Percentiles rank a stretch among this genome's conserved stretches.
Conservation (phyloP, 2,329 filamentous ascomycete species). For the Exophiala oligosperma region DNA sequence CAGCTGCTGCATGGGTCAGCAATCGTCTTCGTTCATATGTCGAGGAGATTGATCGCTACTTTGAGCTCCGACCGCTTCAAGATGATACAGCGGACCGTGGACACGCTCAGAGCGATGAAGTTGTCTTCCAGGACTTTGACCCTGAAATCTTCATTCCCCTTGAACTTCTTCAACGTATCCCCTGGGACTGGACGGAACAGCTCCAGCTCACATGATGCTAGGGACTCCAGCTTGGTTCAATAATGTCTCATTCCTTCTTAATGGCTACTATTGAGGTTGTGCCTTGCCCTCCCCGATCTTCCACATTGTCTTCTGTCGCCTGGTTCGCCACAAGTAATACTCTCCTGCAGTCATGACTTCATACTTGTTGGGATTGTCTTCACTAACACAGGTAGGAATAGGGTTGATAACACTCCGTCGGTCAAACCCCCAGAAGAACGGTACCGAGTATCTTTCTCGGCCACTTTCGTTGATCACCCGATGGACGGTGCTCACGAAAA, state of each 20-base stretch:
- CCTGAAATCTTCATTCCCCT: conserved; percentile 6
- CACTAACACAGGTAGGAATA: conserved; percentile 32
- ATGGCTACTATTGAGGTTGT: not conserved
- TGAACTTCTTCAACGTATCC: conserved; percentile 7
- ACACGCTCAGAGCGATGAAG: not conserved
- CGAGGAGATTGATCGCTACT: conserved; percentile 12
- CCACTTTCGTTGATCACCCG: conserved; percentile 41
- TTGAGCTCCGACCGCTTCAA: not conserved
- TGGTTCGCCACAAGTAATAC: conserved; percentile 29
- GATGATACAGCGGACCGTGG: not conserved
- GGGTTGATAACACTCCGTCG: conserved; percentile 27
- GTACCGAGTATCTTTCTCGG: conserved; percentile 40
- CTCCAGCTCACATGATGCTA: not conserved
- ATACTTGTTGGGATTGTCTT: conserved; percentile 35
- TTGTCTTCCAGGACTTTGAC: not conserved
- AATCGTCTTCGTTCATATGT: conserved; percentile 10
- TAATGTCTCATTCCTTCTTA: too few relatives aligned
- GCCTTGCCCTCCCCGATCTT: conserved; percentile 2
- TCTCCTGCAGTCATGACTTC: conserved; percentile 35
- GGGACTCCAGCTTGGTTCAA: too few relatives aligned
- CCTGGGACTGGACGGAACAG: conserved; percentile 12
- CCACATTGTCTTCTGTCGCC: conserved; percentile 7
- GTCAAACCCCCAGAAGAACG: conserved; percentile 38
- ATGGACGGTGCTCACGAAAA: conserved; percentile 44
- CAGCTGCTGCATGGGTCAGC: conserved; percentile 4